Conservation (phyloP, 148 eudicot species). For the Amaranthus hypochondriacus region DNA sequence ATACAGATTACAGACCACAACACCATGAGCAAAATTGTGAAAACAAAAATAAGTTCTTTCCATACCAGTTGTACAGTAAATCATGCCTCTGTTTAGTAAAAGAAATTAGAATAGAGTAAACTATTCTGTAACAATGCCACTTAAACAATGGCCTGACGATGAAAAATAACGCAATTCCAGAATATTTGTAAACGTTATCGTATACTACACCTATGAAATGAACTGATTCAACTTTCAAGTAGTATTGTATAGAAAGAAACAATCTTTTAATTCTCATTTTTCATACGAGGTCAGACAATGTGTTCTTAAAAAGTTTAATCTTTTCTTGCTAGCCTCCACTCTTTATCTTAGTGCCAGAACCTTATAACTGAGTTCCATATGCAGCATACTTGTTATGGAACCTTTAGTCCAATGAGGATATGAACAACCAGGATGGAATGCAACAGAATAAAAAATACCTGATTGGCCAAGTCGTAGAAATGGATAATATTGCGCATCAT, state of each 20-base stretch:
- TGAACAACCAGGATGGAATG: not conserved
- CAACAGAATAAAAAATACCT: slow-evolving; percentile 44
- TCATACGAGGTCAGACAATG: not conserved
- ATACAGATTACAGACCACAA: not conserved
- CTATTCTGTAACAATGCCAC: not conserved
- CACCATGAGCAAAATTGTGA: not conserved
- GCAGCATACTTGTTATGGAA: no score
- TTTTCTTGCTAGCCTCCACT: not conserved
- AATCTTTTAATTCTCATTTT: not conserved
- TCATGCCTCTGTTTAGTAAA: not conserved
- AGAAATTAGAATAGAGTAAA: no score
- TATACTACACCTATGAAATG: not conserved
- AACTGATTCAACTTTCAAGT: not conserved
- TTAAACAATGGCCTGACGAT: not conserved
- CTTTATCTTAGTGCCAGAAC: not conserved
- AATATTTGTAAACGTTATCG: not conserved
- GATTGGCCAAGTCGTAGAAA: slow-evolving; percentile 94
- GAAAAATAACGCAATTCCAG: not conserved
- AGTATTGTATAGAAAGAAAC: not conserved
- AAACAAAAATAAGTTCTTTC: not conserved
- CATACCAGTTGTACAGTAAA: not conserved
- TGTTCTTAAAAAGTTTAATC: not conserved
- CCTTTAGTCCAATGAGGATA: not conserved
- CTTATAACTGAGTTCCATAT: not conserved
- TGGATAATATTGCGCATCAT: slow-evolving; percentile 99